A percentile compares a stretch with the other conserved stretches of the same genome.
Evolutionary conservation across 345 rosid genomes (phyloP).

Genomic region (Bretschneidera sinensis): DNA sequence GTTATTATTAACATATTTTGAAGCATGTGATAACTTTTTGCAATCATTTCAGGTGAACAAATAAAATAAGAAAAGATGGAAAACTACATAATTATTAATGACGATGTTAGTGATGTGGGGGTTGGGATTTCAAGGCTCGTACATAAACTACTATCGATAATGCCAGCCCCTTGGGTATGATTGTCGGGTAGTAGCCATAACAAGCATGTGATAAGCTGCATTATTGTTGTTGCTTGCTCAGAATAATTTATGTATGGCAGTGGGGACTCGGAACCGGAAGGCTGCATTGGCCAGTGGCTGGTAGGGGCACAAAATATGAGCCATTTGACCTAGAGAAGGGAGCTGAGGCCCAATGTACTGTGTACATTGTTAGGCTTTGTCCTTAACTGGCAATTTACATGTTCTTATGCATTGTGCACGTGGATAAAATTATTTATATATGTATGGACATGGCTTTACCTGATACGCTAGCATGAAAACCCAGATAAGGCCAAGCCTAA

Average conservation of each 20-base stretch:
- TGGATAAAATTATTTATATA: background rate
- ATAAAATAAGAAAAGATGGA: background rate
- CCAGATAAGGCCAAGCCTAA: too few relatives aligned
- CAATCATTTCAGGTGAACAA: too few relatives aligned
- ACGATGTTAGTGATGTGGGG: background rate
- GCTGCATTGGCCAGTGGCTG: background rate
- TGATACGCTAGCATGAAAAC: too few relatives aligned
- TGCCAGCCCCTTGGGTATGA: constrained; percentile 23
- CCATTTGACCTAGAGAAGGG: constrained; percentile 2
- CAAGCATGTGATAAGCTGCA: constrained; percentile 29
- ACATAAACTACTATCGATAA: constrained; percentile 19
- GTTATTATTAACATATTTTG: background rate
- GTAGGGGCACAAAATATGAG: constrained; percentile 13
- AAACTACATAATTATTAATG: too few relatives aligned
- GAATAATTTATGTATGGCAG: constrained; percentile 7
- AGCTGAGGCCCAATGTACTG: background rate
- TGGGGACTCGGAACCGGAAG: background rate
- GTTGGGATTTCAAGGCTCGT: background rate
- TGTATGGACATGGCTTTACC: too few relatives aligned
- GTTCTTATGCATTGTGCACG: background rate
- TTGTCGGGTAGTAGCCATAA: constrained; percentile 22
- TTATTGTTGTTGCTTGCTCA: constrained; percentile 18
- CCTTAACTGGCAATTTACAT: background rate
- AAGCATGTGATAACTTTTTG: background rate
- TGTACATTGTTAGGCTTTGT: background rate